These are phyloP conservation scores for Fusarium compactum DNA, from an alignment of 2,329 filamentous ascomycete genomes.

Conservation along the genomic window DNA sequence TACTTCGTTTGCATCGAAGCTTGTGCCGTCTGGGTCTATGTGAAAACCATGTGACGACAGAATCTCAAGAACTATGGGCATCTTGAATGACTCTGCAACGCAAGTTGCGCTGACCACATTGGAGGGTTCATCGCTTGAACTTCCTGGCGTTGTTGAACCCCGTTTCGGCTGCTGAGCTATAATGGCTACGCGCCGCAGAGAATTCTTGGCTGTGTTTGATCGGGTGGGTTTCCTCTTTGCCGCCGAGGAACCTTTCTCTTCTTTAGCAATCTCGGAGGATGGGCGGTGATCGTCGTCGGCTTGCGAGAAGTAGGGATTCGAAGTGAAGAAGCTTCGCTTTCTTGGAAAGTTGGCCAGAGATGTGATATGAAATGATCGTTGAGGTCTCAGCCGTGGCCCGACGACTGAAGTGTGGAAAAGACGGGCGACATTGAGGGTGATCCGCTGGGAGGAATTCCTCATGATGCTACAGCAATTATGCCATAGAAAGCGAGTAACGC, in stretches of 20 bases:
- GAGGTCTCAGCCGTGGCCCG: conserved; percentile 45
- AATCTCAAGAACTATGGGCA: conserved; percentile 69
- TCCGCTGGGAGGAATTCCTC: conserved; percentile 51
- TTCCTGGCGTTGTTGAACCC: conserved; percentile 42
- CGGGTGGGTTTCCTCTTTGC: conserved; percentile 62
- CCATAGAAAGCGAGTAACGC: conserved; percentile 37
- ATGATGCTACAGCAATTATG: conserved; percentile 45
- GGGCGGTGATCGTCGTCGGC: conserved; percentile 50
- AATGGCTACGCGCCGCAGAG: conserved; percentile 84
- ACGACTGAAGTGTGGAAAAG: conserved; percentile 49
- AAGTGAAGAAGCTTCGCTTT: conserved; percentile 74
- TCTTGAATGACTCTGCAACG: conserved; percentile 73
- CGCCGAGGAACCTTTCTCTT: conserved; percentile 38
- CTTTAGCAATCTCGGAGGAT: conserved; percentile 28
- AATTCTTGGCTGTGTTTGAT: conserved; percentile 70
- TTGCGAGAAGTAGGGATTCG: conserved; percentile 67
- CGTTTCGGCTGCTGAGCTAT: conserved; percentile 77
- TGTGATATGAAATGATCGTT: conserved; percentile 61
- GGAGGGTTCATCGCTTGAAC: conserved; percentile 52
- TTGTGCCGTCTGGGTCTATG: conserved; percentile 71
- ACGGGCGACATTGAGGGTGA: conserved; percentile 48
- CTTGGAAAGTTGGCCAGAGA: conserved; percentile 60
- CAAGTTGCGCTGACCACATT: conserved; percentile 70
- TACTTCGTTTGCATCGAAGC: conserved; percentile 71
- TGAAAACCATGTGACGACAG: conserved; percentile 69